Percentiles rank a stretch among this genome's conserved stretches.
phyloP scores from a whole-genome alignment of 2,329 filamentous ascomycete species.

The Teratosphaeriaceae sp. region DNA sequence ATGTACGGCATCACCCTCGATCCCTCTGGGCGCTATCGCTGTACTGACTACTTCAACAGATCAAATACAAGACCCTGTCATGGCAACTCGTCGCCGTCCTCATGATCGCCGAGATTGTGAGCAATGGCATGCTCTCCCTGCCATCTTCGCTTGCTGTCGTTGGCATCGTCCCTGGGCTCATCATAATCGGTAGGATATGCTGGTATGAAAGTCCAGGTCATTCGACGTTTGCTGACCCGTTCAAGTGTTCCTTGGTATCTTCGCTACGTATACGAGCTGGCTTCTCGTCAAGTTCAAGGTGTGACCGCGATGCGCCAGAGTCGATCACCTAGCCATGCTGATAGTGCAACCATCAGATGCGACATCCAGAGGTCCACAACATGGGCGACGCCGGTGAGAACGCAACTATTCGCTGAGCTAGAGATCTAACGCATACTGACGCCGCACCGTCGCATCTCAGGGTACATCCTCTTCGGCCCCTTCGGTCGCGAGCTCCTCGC shows the following conservation, averaged over 20 bases:
- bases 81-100: constrained; percentile 48
- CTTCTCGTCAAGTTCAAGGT: constrained; percentile 42
- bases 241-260: constrained; percentile 46
- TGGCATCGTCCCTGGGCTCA: constrained; percentile 47
- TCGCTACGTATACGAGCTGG: constrained; percentile 47
- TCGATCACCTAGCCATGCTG: too few species aligned
- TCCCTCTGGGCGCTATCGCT: background rate
- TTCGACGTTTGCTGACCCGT: too few species aligned
- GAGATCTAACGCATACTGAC: too few species aligned
- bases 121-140: constrained; percentile 45
- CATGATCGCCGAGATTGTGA: constrained; percentile 52
- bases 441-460: background rate
- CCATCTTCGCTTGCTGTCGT: constrained; percentile 47
- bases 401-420: too few species aligned
- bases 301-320: constrained; percentile 22
- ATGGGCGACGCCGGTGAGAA: constrained; percentile 30
- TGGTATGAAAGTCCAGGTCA: too few species aligned
- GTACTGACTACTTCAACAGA: constrained; percentile 18
- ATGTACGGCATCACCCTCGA: constrained; percentile 8
- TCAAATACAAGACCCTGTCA: constrained; percentile 49
- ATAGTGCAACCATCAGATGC: too few species aligned
- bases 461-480: constrained; percentile 26
- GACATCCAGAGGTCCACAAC: constrained; percentile 24
- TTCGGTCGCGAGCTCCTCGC: constrained; percentile 19
- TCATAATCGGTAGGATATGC: constrained; percentile 33